phyloP scores from a whole-genome alignment of 2,329 filamentous ascomycete species.

The Juglanconis juglandina region DNA sequence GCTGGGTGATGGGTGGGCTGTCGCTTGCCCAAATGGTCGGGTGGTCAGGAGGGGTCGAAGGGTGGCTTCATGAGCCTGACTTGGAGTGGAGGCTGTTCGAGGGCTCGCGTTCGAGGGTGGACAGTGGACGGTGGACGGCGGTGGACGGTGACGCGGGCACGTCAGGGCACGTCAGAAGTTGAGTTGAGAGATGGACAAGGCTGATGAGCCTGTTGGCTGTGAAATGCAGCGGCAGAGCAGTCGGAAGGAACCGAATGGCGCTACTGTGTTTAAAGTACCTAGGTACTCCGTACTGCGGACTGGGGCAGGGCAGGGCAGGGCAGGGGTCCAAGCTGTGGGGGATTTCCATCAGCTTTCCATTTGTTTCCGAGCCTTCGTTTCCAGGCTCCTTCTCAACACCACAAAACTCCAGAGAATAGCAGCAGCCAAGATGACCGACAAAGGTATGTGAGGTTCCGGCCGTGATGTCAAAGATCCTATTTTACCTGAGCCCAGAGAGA shows the following conservation, averaged over 20 bases:
- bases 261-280: neutral
- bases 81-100: neutral
- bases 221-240: neutral
- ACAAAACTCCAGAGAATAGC: neutral
- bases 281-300: neutral
- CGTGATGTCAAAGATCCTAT: neutral
- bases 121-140: too few relatives aligned
- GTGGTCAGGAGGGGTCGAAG: neutral
- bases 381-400: neutral
- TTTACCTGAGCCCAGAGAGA: too few relatives aligned
- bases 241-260: neutral
- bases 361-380: neutral
- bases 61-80: neutral
- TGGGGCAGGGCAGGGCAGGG: neutral
- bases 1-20: neutral
- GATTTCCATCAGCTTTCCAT: constrained; percentile 22
- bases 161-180: too few relatives aligned
- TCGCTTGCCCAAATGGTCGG: neutral
- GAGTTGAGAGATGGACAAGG: neutral
- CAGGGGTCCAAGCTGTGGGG: neutral
- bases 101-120: too few relatives aligned
- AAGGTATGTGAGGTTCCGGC: constrained; percentile 26
- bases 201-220: neutral
- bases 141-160: too few relatives aligned
- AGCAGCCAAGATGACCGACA: constrained; percentile 38